Evolutionary conservation across 345 rosid genomes (phyloP), one percentile per base, ranked within the genome.

Genomic region (Trapa bicornis): DNA sequence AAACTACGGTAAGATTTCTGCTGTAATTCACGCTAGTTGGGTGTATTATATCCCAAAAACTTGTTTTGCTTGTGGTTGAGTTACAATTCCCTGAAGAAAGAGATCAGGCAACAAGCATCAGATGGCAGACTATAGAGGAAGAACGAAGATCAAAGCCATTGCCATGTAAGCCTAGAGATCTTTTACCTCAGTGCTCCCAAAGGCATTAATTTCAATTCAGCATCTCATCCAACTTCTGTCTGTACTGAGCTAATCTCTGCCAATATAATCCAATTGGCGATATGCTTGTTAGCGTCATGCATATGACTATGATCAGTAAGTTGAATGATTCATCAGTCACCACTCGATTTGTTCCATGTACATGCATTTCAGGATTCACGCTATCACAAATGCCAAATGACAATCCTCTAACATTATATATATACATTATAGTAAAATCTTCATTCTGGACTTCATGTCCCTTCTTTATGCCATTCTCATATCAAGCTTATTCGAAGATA

Each of bases 151-250:
- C 6, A 45, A 4, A 45, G 43, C 48, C 11, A 22, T 5, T 54
- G 29, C 29, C 29, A 22, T 22, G 11, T 22, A n/a, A 22, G 12
- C 62, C 62, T 32, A 14, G n/a, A 52, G 62, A 50, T 37, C 33
- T n/a, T 54, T 54, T n/a, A 54, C 60, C 33, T 36, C 42, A 29
- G 65, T 29, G 15, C 11, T 11, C 29, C 72, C 52, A 1, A 66
- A 47, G 29, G 0, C 1, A 13, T 29, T 45, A 43, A 33, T 14
- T 17, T 57, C 75, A 86, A 71, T 85, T 75, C 76, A 82, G 48
- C 89, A 54, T 86, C 57, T 89, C 97, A 62, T 93, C 98, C 67
- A 93, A 73, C 75, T 84, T 88, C 83, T 90, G 96, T 82, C 92
- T 85, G 80, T 93, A 90, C 68, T 78, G 89, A 70, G 97, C 97